Evolutionary conservation across 1,139 yeast genomes (phyloP).

Genomic region (Taphrina flavorubra): DNA sequence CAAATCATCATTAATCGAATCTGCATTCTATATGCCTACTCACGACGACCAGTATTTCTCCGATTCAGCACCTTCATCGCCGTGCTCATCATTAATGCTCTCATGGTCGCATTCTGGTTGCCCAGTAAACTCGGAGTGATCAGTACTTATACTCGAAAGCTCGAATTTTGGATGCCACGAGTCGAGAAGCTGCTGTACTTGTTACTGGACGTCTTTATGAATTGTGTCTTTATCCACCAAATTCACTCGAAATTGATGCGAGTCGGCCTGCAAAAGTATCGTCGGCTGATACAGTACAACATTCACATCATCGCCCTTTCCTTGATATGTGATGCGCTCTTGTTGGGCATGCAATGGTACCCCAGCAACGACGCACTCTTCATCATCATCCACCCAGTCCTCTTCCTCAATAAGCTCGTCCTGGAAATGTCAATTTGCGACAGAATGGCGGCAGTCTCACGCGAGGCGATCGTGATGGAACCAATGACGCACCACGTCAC

Average conservation of each 20-base stretch:
- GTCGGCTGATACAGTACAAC: slow-evolving; percentile 26
- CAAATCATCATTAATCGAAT: slow-evolving; percentile 27
- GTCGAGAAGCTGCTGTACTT: slow-evolving; percentile 28
- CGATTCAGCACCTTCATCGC: background rate
- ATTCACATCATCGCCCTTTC: slow-evolving; percentile 10
- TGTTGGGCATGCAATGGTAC: slow-evolving; percentile 27
- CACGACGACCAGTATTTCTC: slow-evolving; percentile 1
- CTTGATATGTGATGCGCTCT: slow-evolving; percentile 11
- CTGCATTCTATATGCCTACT: slow-evolving; percentile 14
- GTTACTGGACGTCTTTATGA: slow-evolving; percentile 4
- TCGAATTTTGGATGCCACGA: slow-evolving; percentile 24
- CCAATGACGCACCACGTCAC: background rate
- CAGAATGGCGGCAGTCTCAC: slow-evolving; percentile 26
- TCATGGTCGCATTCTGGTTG: slow-evolving; percentile 24
- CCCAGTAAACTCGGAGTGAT: background rate
- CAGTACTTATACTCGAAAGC: background rate
- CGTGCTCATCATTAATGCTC: slow-evolving; percentile 5
- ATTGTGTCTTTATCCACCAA: slow-evolving; percentile 5
- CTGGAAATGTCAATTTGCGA: slow-evolving; percentile 27
- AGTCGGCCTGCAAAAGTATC: slow-evolving; percentile 25
- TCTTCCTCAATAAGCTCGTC: slow-evolving; percentile 25
- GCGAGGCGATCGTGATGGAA: slow-evolving; percentile 16
- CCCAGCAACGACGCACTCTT: slow-evolving; percentile 22
- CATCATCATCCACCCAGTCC: slow-evolving; percentile 29
- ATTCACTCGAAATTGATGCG: slow-evolving; percentile 17